Evolutionary conservation across 1,139 yeast genomes (phyloP).

Genomic region (Suhomyces atakaporum): DNA sequence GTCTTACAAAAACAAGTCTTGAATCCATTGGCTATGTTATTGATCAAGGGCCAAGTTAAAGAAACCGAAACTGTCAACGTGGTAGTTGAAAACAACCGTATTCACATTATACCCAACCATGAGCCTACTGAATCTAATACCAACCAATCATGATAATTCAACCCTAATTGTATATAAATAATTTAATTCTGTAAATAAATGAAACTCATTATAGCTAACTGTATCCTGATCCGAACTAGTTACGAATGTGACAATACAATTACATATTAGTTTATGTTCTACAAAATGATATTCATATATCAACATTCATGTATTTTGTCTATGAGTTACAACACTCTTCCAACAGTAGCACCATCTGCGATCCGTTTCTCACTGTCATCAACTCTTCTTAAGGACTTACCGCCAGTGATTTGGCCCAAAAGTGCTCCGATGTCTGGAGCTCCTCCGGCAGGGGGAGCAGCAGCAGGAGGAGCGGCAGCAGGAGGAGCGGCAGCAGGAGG

Average conservation of each 20-base stretch:
- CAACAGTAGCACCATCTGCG: conserved; percentile 48
- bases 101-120: conserved; percentile 53
- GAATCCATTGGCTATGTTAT: conserved; percentile 80
- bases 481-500: conserved; percentile 22
- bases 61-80: conserved; percentile 65
- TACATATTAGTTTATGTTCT: neutral
- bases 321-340: conserved; percentile 44
- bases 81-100: conserved; percentile 26
- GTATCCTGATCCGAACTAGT: too few species aligned
- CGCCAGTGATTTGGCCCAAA: conserved; percentile 59
- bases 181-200: conserved; percentile 1
- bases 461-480: conserved; percentile 19
- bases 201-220: neutral
- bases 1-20: conserved; percentile 77
- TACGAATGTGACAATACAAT: conserved; percentile 17
- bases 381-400: conserved; percentile 51
- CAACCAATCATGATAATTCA: neutral
- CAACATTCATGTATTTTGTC: too few species aligned
- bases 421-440: conserved; percentile 47
- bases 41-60: conserved; percentile 77
- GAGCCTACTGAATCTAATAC: neutral
- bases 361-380: conserved; percentile 47
- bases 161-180: too few species aligned
- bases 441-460: conserved; percentile 24
- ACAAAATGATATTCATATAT: too few species aligned